Evolutionary conservation across 192 early-diverging fungal genomes (phyloP).

Genomic region (Phlyctochytrium arcticum): DNA sequence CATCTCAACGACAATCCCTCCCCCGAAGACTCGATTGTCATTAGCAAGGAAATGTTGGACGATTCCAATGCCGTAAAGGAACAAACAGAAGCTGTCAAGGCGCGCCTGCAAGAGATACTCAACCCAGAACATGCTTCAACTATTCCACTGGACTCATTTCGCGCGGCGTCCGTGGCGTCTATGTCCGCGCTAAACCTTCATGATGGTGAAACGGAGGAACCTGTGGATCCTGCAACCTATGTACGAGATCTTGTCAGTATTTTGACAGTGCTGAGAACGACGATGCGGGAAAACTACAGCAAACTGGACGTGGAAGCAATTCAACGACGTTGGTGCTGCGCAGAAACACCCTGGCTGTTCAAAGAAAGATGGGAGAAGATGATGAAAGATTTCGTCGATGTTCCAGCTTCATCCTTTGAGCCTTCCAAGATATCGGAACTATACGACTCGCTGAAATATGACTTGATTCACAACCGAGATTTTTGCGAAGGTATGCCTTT

Average conservation of each 20-base stretch:
- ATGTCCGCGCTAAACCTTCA: constrained; percentile 23
- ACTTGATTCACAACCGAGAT: constrained; percentile 90
- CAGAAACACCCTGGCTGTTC: constrained; percentile 78
- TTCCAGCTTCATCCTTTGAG: constrained; percentile 42
- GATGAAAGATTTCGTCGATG: constrained; percentile 80
- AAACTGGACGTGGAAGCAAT: constrained; percentile 52
- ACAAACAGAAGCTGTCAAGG: constrained; percentile 85
- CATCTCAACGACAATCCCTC: constrained; percentile 52
- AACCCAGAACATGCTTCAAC: constrained; percentile 38
- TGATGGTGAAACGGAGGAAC: neutral
- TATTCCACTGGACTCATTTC: constrained; percentile 8
- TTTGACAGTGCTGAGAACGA: constrained; percentile 59
- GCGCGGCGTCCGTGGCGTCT: neutral
- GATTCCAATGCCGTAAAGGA: constrained; percentile 93
- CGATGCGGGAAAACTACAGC: constrained; percentile 78
- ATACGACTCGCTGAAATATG: constrained; percentile 95
- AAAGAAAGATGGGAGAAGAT: constrained; percentile 96
- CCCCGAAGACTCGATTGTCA: constrained; percentile 57
- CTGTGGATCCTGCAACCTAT: constrained; percentile 31
- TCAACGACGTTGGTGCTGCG: constrained; percentile 86
- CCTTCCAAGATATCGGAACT: constrained; percentile 88
- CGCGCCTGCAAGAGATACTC: constrained; percentile 64
- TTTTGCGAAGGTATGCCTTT: constrained; percentile 70
- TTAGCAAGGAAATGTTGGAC: constrained; percentile 90
- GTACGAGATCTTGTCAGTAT: constrained; percentile 67